phyloP scores from a whole-genome alignment of 768 basidiomycete species.

The Kwoniella dejecticola region DNA sequence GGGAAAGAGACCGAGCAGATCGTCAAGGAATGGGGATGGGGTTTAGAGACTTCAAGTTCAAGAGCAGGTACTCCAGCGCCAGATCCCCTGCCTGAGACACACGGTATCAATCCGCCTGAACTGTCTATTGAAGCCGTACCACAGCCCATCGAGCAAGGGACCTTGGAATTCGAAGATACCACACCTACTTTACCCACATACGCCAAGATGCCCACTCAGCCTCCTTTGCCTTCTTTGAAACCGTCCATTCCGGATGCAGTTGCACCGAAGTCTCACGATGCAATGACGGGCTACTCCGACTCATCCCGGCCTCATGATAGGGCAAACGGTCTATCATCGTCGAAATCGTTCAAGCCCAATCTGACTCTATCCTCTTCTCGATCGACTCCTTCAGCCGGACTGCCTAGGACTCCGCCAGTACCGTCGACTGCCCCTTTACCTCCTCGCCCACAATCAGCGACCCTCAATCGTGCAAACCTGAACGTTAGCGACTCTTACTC shows the following conservation, averaged over 20 bases:
- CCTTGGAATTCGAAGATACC: slow-evolving; percentile 14
- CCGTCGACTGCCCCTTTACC: slow-evolving; percentile 15
- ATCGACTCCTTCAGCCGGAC: slow-evolving; percentile 1
- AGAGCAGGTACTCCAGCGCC: slow-evolving; percentile 25
- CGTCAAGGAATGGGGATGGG: slow-evolving; percentile 49
- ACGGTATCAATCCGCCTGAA: not conserved
- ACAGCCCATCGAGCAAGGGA: not conserved
- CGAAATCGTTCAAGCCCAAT: not conserved
- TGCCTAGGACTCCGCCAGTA: slow-evolving; percentile 10
- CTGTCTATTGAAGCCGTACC: not conserved
- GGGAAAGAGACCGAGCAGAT: slow-evolving; percentile 42
- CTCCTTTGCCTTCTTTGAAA: slow-evolving; percentile 2
- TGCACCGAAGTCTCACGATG: too few species aligned
- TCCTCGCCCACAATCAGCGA: not conserved
- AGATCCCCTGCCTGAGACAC: not conserved
- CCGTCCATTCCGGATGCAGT: too few species aligned
- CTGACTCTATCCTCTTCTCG: slow-evolving; percentile 5
- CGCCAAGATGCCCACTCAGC: not conserved
- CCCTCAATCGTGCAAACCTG: too few species aligned
- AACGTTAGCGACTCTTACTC: too few species aligned
- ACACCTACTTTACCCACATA: slow-evolving; percentile 20
- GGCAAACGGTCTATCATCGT: slow-evolving; percentile 5
- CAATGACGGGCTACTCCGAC: too few species aligned
- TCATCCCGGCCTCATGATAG: too few species aligned
- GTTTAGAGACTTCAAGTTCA: slow-evolving; percentile 37